A percentile compares a stretch with the other conserved stretches of the same genome.
phyloP scores from a whole-genome alignment of 176 grass and related monocot species.

The Chrysopogon serrulatus region DNA sequence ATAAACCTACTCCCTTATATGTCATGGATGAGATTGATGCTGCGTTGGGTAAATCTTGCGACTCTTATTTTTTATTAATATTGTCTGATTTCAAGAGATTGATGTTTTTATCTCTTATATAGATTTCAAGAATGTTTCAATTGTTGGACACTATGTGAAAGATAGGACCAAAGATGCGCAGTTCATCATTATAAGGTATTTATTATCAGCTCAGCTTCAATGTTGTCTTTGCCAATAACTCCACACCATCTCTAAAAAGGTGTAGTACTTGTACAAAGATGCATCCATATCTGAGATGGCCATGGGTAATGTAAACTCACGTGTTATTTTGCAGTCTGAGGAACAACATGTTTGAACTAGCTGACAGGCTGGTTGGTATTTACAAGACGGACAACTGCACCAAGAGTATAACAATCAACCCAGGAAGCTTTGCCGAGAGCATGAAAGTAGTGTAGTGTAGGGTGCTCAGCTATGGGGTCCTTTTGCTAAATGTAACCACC shows the following conservation, averaged over 20 bases:
- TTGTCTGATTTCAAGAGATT: not conserved
- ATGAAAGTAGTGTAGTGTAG: conserved; percentile 24
- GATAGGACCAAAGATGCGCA: conserved; percentile 95
- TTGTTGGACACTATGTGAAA: conserved; percentile 98
- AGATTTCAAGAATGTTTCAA: conserved; percentile 99
- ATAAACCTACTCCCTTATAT: conserved; percentile 96
- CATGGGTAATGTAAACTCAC: not conserved
- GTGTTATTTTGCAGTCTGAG: conserved; percentile 57
- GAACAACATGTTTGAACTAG: conserved; percentile 98
- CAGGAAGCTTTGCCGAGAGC: conserved; percentile 57
- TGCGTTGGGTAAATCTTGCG: conserved; percentile 61
- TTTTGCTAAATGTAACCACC: not conserved
- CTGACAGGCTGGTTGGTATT: conserved; percentile 87
- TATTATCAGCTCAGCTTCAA: not conserved
- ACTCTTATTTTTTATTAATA: not conserved
- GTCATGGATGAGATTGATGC: conserved; percentile 99
- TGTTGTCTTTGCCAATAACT: not conserved
- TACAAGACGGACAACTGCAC: conserved; percentile 99
- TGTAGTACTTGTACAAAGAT: not conserved
- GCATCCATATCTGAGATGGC: not conserved
- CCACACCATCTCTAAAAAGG: not conserved
- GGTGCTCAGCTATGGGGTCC: not conserved
- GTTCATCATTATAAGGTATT: conserved; percentile 97
- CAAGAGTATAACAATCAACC: conserved; percentile 88
- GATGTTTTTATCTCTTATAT: conserved; percentile 36